Conservation (phyloP, 2,329 filamentous ascomycete species). For the Scopulariopsis brevicaulis region DNA sequence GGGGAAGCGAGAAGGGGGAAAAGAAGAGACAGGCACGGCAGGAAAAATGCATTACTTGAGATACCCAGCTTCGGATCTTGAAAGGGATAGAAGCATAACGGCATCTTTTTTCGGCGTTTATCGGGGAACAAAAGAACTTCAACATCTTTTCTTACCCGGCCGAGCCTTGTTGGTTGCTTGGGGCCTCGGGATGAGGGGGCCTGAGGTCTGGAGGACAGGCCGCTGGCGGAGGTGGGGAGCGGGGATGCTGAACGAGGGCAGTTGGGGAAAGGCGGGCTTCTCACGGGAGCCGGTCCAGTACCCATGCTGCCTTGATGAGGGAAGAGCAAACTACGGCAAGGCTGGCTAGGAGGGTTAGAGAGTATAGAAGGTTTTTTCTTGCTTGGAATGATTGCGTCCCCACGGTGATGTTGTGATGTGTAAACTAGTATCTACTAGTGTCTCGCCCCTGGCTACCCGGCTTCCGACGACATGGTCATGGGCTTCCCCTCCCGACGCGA, state of each 20-base stretch:
- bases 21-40: constrained; percentile 14
- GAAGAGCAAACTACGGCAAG: not conserved
- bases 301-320: not conserved
- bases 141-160: constrained; percentile 35
- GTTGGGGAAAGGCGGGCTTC: not conserved
- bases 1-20: not conserved
- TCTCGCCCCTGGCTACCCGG: no score
- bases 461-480: no score
- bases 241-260: not conserved
- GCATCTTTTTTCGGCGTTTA: constrained; percentile 21
- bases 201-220: not conserved
- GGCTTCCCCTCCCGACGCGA: no score
- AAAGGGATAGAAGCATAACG: constrained; percentile 6
- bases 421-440: not conserved
- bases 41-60: constrained; percentile 15
- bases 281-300: not conserved
- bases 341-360: constrained; percentile 1
- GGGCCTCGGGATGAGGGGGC: not conserved
- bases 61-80: constrained; percentile 4
- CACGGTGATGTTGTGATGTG: no score
- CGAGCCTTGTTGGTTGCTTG: constrained; percentile 12
- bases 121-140: constrained; percentile 33
- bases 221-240: not conserved
- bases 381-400: not conserved
- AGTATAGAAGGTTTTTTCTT: not conserved